These are phyloP conservation scores for Cerioporus squamosus DNA, from an alignment of 1,284 basidiomycete species.

Conservation along the genomic window DNA sequence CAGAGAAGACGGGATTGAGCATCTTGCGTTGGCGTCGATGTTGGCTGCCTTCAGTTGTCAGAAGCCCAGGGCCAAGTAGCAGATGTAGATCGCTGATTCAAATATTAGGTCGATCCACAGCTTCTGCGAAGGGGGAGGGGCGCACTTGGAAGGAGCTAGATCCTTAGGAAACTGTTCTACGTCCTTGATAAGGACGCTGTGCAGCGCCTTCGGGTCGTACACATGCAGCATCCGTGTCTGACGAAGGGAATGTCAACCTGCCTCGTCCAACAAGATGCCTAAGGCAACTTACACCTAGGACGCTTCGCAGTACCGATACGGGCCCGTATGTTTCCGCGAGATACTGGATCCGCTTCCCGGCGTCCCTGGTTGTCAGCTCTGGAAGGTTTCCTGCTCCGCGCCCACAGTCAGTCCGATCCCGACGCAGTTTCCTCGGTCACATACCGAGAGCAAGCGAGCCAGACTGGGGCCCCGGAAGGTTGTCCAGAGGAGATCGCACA, in stretches of 20 bases:
- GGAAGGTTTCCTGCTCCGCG: background rate
- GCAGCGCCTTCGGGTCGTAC: conserved; percentile 39
- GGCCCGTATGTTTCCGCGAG: background rate
- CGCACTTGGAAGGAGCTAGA: background rate
- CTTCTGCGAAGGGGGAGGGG: background rate
- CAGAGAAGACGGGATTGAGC: conserved; percentile 23
- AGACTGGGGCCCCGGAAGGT: background rate
- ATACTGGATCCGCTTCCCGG: background rate
- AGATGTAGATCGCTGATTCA: conserved; percentile 4
- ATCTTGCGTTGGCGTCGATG: conserved; percentile 22
- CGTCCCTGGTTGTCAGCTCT: background rate
- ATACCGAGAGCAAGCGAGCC: background rate
- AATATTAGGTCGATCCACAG: no score
- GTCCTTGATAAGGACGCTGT: conserved; percentile 45
- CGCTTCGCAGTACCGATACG: background rate
- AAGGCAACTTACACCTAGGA: background rate
- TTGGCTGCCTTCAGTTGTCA: conserved; percentile 9
- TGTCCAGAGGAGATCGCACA: background rate
- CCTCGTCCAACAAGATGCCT: background rate
- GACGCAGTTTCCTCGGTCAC: no score
- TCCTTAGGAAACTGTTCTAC: conserved; percentile 19
- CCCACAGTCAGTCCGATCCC: background rate
- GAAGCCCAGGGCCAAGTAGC: conserved; percentile 14
- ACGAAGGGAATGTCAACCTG: background rate
- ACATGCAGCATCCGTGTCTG: conserved; percentile 8